Conservation (phyloP, 768 basidiomycete species). For the Clitopilus hobsonii region DNA sequence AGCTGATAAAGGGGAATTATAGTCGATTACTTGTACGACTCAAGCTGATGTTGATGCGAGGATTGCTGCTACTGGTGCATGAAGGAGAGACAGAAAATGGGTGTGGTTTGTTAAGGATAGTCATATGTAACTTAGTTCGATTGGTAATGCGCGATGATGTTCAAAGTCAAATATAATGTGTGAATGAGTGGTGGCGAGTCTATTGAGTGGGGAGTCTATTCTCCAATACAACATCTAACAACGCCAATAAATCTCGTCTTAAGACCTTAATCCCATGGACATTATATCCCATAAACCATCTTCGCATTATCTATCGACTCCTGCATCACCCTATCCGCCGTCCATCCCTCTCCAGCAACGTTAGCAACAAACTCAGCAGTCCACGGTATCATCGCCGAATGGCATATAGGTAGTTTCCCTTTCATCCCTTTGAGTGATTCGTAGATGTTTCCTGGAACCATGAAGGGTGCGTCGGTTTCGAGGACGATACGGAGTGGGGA, state of each 20-base stretch:
- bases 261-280: neutral
- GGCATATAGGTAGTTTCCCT: slow-evolving; percentile 65
- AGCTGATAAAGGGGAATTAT: neutral
- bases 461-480: slow-evolving; percentile 87
- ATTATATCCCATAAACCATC: slow-evolving; percentile 51
- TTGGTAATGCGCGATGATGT: neutral
- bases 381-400: slow-evolving; percentile 84
- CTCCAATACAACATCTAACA: too few relatives aligned
- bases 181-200: too few relatives aligned
- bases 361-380: slow-evolving; percentile 70
- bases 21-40: slow-evolving; percentile 14
- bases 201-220: too few relatives aligned
- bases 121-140: neutral
- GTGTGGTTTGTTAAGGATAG: too few relatives aligned
- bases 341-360: slow-evolving; percentile 41
- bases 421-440: slow-evolving; percentile 44
- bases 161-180: neutral
- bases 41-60: slow-evolving; percentile 14
- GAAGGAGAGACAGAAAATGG: too few relatives aligned
- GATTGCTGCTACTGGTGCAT: slow-evolving; percentile 15
- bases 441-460: slow-evolving; percentile 78
- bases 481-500: slow-evolving; percentile 50
- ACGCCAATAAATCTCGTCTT: neutral
- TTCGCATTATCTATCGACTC: slow-evolving; percentile 63
- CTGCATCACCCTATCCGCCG: slow-evolving; percentile 51